A percentile compares a stretch with the other conserved stretches of the same genome.
These are phyloP conservation scores for Trypanosoma cruzi DNA, from an alignment of 208 protist species.

Conservation along the genomic window DNA sequence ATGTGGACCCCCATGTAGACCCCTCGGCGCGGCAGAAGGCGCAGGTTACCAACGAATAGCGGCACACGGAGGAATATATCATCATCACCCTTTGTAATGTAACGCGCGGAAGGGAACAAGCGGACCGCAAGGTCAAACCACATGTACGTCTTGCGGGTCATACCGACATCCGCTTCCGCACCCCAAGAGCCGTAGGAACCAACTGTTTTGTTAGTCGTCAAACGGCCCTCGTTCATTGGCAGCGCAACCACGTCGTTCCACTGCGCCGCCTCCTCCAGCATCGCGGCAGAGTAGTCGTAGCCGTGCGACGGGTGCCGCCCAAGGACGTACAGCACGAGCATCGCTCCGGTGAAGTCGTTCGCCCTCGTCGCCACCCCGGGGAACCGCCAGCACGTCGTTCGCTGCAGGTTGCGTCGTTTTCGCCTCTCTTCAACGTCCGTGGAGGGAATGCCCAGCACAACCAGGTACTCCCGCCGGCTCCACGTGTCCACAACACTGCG, in stretches of 20 bases:
- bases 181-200: not conserved
- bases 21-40: too few relatives aligned
- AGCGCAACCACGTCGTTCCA: too few relatives aligned
- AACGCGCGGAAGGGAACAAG: constrained; percentile 35
- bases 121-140: constrained; percentile 46
- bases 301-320: too few relatives aligned
- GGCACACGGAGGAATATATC: constrained; percentile 57
- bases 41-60: constrained; percentile 43
- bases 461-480: constrained; percentile 14
- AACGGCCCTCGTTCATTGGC: not conserved
- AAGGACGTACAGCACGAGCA: constrained; percentile 35
- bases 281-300: too few relatives aligned
- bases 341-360: constrained; percentile 35
- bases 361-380: constrained; percentile 30
- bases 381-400: constrained; percentile 48
- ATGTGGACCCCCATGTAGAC: too few relatives aligned
- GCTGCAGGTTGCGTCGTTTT: constrained; percentile 36
- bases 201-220: not conserved
- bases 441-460: too few relatives aligned
- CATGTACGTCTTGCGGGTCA: too few relatives aligned
- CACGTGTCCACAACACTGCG: not conserved
- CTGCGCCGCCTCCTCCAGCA: too few relatives aligned
- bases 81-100: constrained; percentile 61
- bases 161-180: not conserved
- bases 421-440: constrained; percentile 18